A percentile compares a stretch with the other conserved stretches of the same genome.
Conservation (phyloP, 2,329 filamentous ascomycete genomes). For the Hypoxylon sp. region DNA sequence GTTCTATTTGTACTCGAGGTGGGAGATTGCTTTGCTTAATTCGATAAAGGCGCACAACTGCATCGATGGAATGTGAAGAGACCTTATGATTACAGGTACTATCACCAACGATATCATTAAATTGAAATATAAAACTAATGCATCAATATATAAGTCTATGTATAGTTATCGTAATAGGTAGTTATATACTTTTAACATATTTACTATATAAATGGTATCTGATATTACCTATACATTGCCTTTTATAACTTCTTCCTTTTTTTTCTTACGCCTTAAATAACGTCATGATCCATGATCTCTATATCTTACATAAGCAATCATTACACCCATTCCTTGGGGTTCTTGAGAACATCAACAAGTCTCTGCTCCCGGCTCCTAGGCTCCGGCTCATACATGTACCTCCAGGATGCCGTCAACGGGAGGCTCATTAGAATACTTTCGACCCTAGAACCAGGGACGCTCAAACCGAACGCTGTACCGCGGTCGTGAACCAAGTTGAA, state of each 20-base stretch:
- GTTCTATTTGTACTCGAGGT: conserved; percentile 2
- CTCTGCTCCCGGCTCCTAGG: conserved; percentile 83
- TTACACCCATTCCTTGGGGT: conserved; percentile 78
- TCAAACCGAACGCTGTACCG: conserved; percentile 93
- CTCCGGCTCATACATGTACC: conserved; percentile 92
- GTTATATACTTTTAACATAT: conserved; percentile 10
- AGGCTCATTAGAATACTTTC: conserved; percentile 99
- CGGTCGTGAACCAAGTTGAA: conserved; percentile 98
- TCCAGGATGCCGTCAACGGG: conserved; percentile 92
- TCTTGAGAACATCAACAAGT: conserved; percentile 78
- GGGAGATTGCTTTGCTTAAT: neutral
- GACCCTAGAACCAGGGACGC: conserved; percentile 90
- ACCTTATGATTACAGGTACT: too few relatives aligned
- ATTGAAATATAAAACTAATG: too few relatives aligned
- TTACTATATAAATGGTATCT: conserved; percentile 32
- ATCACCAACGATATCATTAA: neutral
- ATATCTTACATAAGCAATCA: conserved; percentile 11
- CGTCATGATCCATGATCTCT: conserved; percentile 23
- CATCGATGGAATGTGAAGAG: too few relatives aligned
- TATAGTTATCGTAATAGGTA: neutral
- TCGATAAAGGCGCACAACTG: neutral
- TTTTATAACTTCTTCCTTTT: conserved; percentile 11
- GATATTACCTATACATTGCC: conserved; percentile 25
- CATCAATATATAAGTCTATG: neutral
- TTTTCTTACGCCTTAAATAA: conserved; percentile 21